Evolutionary conservation across 495 filamentous ascomycete species (phyloP).

Genomic region (Aspergillus mulundensis): DNA sequence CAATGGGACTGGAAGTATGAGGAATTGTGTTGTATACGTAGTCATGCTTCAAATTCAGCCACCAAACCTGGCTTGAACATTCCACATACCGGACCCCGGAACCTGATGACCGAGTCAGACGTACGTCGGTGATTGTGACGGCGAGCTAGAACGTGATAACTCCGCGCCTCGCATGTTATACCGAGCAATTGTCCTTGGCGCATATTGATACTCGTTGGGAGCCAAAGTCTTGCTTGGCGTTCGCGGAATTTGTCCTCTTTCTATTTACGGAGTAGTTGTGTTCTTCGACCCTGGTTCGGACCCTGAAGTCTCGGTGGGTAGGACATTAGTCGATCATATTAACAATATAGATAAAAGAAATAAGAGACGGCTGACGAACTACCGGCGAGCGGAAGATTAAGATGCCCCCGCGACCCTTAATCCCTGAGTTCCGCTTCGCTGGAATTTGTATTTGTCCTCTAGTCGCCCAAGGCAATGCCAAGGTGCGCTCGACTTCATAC

Average conservation of each 20-base stretch:
- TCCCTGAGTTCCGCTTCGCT: conserved; percentile 6
- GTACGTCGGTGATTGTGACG: not conserved
- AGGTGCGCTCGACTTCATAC: conserved; percentile 8
- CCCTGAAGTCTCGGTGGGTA: not conserved
- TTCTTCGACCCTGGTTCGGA: not conserved
- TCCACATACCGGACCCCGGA: not conserved
- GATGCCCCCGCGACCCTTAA: not conserved
- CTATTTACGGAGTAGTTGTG: not conserved
- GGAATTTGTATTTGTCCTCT: not conserved
- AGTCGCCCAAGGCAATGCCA: conserved; percentile 7
- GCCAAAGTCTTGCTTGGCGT: conserved; percentile 2
- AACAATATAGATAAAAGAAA: not conserved
- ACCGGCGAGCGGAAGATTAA: not conserved
- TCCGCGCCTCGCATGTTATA: not conserved
- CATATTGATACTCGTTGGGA: conserved; percentile 1
- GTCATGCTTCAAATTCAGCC: not conserved
- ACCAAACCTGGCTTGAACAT: not conserved
- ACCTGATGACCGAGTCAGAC: conserved; percentile 1
- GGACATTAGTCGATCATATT: not conserved
- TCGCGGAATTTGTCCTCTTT: not conserved
- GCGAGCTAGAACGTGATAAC: not conserved
- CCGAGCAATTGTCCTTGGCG: conserved; percentile 1
- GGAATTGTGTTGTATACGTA: not conserved
- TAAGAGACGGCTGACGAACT: not conserved
- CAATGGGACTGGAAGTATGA: conserved; percentile 7